Evolutionary conservation across 768 basidiomycete genomes (phyloP).

Genomic region (Lactarius psammicola): DNA sequence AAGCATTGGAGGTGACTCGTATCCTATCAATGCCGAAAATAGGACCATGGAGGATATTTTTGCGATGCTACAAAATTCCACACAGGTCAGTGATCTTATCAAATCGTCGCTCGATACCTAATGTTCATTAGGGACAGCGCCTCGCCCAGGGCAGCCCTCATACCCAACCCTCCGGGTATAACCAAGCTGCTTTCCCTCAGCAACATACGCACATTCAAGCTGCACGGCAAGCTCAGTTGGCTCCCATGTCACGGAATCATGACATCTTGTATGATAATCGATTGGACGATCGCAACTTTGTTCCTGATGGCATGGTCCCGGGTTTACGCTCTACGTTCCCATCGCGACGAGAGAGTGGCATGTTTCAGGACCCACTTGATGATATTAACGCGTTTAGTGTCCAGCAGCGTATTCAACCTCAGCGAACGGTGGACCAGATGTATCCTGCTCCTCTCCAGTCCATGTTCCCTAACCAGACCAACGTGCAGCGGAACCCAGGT

Average conservation of each 20-base stretch:
- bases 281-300: conserved; percentile 71
- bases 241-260: conserved; percentile 48
- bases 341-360: conserved; percentile 57
- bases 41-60: conserved; percentile 78
- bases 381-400: conserved; percentile 61
- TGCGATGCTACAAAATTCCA: conserved; percentile 74
- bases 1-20: conserved; percentile 43
- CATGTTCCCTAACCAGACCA: conserved; percentile 53
- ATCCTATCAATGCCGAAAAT: conserved; percentile 45
- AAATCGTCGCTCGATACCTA: conserved; percentile 28
- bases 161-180: conserved; percentile 30
- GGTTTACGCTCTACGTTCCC: conserved; percentile 69
- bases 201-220: conserved; percentile 38
- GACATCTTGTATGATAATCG: conserved; percentile 74
- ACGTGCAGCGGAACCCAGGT: conserved; percentile 48
- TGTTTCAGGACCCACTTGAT: conserved; percentile 55
- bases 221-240: conserved; percentile 35
- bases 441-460: conserved; percentile 51
- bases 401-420: conserved; percentile 50
- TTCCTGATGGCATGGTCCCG: conserved; percentile 84
- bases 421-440: conserved; percentile 54
- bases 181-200: conserved; percentile 32
- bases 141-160: conserved; percentile 25
- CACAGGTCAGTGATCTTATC: conserved; percentile 52
- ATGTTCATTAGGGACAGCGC: conserved; percentile 24